Percentiles rank a stretch among this genome's conserved stretches.
Evolutionary conservation across 228 moss, liverwort and hornwort genomes (phyloP).

Genomic region (Sphagnum fallax): DNA sequence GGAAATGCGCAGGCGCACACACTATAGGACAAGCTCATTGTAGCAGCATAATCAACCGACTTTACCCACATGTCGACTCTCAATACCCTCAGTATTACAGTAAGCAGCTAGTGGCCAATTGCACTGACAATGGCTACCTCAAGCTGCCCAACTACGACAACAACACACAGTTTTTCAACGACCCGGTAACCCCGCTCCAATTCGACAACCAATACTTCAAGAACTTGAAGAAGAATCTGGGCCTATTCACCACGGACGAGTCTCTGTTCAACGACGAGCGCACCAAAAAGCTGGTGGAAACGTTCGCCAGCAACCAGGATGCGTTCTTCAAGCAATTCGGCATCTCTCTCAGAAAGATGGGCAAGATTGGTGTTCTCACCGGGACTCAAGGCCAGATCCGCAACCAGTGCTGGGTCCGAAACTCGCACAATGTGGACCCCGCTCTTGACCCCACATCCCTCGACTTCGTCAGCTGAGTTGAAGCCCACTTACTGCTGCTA

Average conservation of each 20-base stretch:
- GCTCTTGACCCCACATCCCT: neutral
- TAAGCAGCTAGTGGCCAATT: neutral
- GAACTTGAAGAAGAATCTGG: neutral
- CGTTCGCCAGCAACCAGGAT: neutral
- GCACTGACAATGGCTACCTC: slow-evolving; percentile 3
- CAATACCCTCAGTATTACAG: neutral
- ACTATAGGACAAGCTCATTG: neutral
- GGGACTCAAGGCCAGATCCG: slow-evolving; percentile 2
- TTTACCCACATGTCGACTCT: slow-evolving; percentile 1
- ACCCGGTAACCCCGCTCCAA: slow-evolving; percentile 1
- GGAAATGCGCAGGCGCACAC: neutral
- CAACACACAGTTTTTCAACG: slow-evolving; percentile 3
- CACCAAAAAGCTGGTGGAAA: neutral
- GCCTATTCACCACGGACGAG: neutral
- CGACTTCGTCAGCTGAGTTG: neutral
- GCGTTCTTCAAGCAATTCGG: slow-evolving; percentile 5
- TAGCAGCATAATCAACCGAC: neutral
- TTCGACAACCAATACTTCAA: slow-evolving; percentile 4
- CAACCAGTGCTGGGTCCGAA: slow-evolving; percentile 6
- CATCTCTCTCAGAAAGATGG: slow-evolving; percentile 2
- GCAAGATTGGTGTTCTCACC: slow-evolving; percentile 1
- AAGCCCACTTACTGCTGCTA: too few species aligned
- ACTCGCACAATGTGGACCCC: neutral
- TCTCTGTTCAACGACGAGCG: neutral
- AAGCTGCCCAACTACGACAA: neutral